These are phyloP conservation scores for Tylopilus sp. DNA, from an alignment of 768 basidiomycete species.

Conservation along the genomic window DNA sequence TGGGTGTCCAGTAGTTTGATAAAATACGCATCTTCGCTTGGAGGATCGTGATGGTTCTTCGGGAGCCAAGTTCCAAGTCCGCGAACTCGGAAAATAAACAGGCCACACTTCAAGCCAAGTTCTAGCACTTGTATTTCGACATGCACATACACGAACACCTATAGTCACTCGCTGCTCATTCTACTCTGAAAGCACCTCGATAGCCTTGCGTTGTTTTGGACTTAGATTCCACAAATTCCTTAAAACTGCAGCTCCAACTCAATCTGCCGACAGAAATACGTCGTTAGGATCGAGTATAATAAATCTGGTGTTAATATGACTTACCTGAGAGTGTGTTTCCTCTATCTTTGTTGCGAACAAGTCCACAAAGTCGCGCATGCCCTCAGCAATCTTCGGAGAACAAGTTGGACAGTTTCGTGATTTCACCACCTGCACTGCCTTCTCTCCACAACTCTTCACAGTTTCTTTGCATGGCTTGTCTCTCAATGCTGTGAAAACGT, in stretches of 20 bases:
- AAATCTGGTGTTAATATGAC: too few relatives aligned
- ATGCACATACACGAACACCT: too few relatives aligned
- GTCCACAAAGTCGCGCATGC: constrained; percentile 11
- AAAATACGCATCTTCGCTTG: too few relatives aligned
- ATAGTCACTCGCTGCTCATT: too few relatives aligned
- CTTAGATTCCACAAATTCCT: neutral
- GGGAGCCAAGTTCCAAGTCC: too few relatives aligned
- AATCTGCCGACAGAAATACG: constrained; percentile 10
- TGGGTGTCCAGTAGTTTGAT: too few relatives aligned
- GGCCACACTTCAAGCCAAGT: too few relatives aligned
- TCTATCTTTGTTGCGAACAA: constrained; percentile 12
- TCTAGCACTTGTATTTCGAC: too few relatives aligned
- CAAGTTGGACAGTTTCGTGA: neutral
- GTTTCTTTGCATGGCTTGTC: neutral
- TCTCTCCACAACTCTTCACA: neutral
- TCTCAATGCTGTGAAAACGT: neutral
- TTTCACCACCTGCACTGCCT: neutral
- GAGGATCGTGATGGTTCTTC: too few relatives aligned
- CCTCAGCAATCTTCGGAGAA: neutral
- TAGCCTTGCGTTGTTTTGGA: too few relatives aligned
- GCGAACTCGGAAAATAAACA: too few relatives aligned
- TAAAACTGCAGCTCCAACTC: constrained; percentile 6
- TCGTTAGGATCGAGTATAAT: neutral
- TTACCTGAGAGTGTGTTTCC: constrained; percentile 7
- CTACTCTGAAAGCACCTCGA: too few relatives aligned